phyloP scores from a whole-genome alignment of 2,329 filamentous ascomycete genomes.

The Pseudopyricularia javanii region DNA sequence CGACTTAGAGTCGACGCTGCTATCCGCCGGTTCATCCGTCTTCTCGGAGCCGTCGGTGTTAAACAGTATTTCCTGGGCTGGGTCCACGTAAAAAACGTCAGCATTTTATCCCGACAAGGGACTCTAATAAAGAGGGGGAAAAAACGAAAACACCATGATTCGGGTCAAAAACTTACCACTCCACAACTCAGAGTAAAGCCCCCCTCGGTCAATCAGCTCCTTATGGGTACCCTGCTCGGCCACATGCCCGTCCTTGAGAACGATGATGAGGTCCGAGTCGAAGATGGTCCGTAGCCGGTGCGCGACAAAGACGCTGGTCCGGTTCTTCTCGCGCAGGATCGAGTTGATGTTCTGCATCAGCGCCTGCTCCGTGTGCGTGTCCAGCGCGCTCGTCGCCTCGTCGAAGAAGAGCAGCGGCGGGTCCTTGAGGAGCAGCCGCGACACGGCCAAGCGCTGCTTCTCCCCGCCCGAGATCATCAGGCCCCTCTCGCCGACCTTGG shows the following conservation, averaged over 20 bases:
- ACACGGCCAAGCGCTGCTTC: conserved; percentile 41
- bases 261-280: conserved; percentile 86
- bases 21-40: neutral
- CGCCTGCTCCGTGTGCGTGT: conserved; percentile 68
- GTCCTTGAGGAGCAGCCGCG: conserved; percentile 23
- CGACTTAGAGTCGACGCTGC: neutral
- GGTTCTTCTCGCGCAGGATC: conserved; percentile 74
- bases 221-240: conserved; percentile 82
- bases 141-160: neutral
- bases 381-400: conserved; percentile 12
- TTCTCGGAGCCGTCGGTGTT: conserved; percentile 2
- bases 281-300: conserved; percentile 88
- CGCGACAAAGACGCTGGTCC: conserved; percentile 91
- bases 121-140: neutral
- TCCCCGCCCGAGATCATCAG: conserved; percentile 38
- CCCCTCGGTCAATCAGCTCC: conserved; percentile 64
- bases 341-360: conserved; percentile 86
- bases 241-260: conserved; percentile 73
- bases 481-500: conserved; percentile 56
- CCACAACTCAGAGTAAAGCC: conserved; percentile 84
- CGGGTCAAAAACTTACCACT: conserved; percentile 26
- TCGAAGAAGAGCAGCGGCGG: conserved; percentile 24
- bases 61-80: conserved; percentile 11
- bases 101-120: neutral
- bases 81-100: neutral